Evolutionary conservation across 139 green algal species (phyloP).

Genomic region (Tetraselmis striata): DNA sequence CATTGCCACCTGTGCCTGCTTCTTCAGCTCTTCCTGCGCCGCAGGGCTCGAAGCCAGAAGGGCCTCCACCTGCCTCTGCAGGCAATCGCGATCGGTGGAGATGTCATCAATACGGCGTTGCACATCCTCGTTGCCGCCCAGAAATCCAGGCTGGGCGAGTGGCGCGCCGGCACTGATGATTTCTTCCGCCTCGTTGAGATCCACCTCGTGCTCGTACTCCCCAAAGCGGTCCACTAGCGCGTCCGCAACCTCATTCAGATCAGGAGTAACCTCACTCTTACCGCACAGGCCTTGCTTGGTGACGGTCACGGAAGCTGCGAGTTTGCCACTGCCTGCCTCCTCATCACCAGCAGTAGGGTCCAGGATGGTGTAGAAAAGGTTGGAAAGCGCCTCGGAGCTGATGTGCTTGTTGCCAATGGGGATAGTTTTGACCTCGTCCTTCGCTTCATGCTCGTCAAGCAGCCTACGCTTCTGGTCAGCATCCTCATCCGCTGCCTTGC

Average conservation of each 20-base stretch:
- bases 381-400: neutral
- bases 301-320: neutral
- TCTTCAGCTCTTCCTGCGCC: neutral
- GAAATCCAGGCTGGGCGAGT: neutral
- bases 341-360: neutral
- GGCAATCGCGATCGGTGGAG: neutral
- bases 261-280: neutral
- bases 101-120: neutral
- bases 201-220: neutral
- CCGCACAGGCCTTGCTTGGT: neutral
- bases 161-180: too few relatives aligned
- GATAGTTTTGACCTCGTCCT: neutral
- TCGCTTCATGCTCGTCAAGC: neutral
- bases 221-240: neutral
- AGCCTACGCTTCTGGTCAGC: neutral
- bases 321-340: too few relatives aligned
- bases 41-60: neutral
- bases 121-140: neutral
- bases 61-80: neutral
- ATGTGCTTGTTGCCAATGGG: neutral
- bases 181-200: neutral
- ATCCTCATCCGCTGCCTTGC: neutral
- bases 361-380: neutral
- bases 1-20: neutral
- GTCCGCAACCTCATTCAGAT: neutral